Conservation (phyloP, 352 stramenopile genomes). For the Elongisporangium undulatum region DNA sequence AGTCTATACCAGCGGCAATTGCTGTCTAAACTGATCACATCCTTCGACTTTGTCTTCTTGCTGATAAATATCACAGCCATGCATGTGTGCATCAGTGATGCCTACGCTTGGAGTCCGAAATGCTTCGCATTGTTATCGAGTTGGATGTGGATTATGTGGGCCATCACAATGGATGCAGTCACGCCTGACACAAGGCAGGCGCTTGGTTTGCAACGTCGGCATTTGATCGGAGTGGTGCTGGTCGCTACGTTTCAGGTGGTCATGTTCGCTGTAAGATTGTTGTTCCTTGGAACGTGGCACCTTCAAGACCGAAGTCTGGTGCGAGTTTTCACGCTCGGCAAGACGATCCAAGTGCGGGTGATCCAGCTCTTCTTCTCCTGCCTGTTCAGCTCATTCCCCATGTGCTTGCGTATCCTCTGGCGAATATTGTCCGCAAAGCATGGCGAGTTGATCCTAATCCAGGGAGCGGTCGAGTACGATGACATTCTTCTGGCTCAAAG, state of each 20-base stretch:
- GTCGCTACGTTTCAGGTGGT: neutral
- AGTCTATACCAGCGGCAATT: neutral
- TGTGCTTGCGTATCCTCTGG: neutral
- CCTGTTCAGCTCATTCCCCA: neutral
- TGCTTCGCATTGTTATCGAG: neutral
- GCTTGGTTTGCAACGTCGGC: neutral
- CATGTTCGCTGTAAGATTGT: neutral
- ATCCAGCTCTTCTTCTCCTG: neutral
- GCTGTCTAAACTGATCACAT: slow-evolving; percentile 6
- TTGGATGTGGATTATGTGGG: neutral
- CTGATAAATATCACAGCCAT: slow-evolving; percentile 10
- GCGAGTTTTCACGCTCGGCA: neutral
- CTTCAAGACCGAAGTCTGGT: neutral
- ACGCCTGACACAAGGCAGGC: neutral
- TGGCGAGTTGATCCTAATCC: neutral
- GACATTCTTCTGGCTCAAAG: neutral
- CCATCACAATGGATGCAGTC: neutral
- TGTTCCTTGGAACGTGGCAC: neutral
- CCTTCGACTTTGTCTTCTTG: slow-evolving; percentile 20
- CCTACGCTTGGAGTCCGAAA: neutral
- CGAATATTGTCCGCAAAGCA: too few relatives aligned
- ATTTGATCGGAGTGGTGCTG: neutral
- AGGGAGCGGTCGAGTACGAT: neutral
- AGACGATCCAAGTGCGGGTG: neutral
- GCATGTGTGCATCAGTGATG: slow-evolving; percentile 6